Conservation (phyloP, 2,329 filamentous ascomycete genomes). For the Cercospora brassicicola region DNA sequence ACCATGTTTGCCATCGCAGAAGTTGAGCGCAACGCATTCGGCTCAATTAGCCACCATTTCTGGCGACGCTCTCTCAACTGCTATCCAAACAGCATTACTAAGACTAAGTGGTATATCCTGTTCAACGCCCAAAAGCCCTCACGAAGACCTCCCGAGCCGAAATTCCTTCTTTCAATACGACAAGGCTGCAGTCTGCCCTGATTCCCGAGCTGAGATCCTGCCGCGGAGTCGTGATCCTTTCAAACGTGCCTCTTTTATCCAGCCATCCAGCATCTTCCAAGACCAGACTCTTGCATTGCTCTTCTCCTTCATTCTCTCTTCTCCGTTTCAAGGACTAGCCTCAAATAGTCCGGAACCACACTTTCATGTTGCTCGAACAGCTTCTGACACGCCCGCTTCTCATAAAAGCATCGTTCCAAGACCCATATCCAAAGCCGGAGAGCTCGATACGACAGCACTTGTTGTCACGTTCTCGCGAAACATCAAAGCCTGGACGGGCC, state of each 20-base stretch:
- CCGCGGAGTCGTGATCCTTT: not conserved
- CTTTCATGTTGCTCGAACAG: not conserved
- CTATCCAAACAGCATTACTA: not conserved
- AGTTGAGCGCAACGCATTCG: not conserved
- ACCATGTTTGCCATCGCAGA: not conserved
- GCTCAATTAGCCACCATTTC: not conserved
- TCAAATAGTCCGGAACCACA: not conserved
- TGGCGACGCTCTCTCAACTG: not conserved
- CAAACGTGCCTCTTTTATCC: not conserved
- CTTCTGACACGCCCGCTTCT: not conserved
- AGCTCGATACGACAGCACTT: not conserved
- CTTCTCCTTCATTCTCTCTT: not conserved
- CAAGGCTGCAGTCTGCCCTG: not conserved
- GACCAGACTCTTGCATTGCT: not conserved
- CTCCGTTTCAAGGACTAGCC: not conserved
- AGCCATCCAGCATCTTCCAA: not conserved
- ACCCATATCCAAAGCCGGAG: not conserved
- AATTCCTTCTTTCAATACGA: not conserved
- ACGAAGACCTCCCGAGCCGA: not conserved
- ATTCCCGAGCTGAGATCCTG: not conserved
- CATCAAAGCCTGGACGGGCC: slow-evolving; percentile 33
- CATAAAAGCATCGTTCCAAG: slow-evolving; percentile 7
- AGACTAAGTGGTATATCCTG: slow-evolving; percentile 1
- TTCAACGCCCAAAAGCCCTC: not conserved
- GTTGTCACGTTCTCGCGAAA: slow-evolving; percentile 18